Evolutionary conservation across 805 yeast species (phyloP), one percentile per base, ranked within the genome.

Genomic region (Saturnispora silvae): DNA sequence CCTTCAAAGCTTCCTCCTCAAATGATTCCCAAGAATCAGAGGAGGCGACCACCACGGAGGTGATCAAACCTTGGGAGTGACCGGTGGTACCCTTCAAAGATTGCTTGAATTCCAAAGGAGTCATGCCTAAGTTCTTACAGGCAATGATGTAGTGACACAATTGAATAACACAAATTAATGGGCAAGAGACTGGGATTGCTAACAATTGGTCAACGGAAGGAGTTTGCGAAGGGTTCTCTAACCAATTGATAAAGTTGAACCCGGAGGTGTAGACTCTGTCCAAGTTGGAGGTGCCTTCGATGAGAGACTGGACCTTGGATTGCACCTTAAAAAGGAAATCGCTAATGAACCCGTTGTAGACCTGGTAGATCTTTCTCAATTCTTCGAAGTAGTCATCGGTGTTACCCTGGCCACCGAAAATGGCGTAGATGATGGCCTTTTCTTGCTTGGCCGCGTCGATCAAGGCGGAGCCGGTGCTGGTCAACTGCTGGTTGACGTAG

Each of bases 391-490:
- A 92, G 59, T 92, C 96, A 57, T 92, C 97, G 37, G 94, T 79
- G 67, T 85, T 89, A 63, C 99, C 99, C 68, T 92, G 99, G 54
- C 99, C 99, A 58, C 99, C 98, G 53, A 89, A 92, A 49, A 92
- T 77, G 45, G 96, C 95, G 42, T 72, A 75, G 40, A 87, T 61
- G 31, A 87, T 83, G 35, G 69, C 61, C 29, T 68, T 63, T 41
- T 68, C 67, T 35, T 65, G 54, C n/a, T 72, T 72, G 37, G 81
- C 75, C 35, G 81, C 75, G 44, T 75, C 68, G 57, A 85, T 70
- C 41, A 89, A 68, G 33, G 59, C 61, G 3, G 37, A 27, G 7
- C 6, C 5, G 11, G 11, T 15, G 5, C 6, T 13, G 13, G 24
- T 15, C 14, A 25, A 24, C 14, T 48, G 40, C 28, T 48, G 48